phyloP scores from a whole-genome alignment of 345 rosid species.

The Populus ilicifolia region DNA sequence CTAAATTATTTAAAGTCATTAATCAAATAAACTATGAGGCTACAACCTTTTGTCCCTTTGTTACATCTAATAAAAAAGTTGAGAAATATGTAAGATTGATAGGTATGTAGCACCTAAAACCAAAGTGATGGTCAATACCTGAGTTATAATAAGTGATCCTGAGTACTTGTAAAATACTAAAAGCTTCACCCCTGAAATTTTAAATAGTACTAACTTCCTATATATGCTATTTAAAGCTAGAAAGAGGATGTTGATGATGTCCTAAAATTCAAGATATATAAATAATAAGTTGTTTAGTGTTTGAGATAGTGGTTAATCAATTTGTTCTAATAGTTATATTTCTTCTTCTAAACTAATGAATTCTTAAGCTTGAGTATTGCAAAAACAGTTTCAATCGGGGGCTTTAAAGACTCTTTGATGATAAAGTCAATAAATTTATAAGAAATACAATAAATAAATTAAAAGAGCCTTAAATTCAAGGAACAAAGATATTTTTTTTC shows the following conservation, averaged over 20 bases:
- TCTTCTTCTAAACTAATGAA: too few species aligned
- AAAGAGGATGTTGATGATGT: neutral
- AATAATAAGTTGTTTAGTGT: too few species aligned
- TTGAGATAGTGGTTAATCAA: too few species aligned
- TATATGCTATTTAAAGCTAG: conserved; percentile 16
- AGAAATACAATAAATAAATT: too few species aligned
- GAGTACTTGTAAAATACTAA: conserved; percentile 3
- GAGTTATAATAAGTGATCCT: conserved; percentile 10
- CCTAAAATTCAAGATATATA: too few species aligned
- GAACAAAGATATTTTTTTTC: too few species aligned
- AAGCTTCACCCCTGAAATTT: conserved; percentile 14
- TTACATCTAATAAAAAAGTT: conserved; percentile 15
- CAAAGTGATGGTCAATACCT: conserved; percentile 13
- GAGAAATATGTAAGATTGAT: conserved; percentile 6
- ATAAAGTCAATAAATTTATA: too few species aligned
- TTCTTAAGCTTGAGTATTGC: too few species aligned
- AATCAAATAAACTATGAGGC: conserved; percentile 17
- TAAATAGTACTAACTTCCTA: conserved; percentile 4
- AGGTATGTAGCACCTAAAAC: conserved; percentile 10
- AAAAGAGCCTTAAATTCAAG: too few species aligned
- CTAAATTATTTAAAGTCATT: conserved; percentile 5
- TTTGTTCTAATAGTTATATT: too few species aligned
- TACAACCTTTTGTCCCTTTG: conserved; percentile 16
- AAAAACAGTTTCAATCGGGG: too few species aligned
- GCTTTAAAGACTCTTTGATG: too few species aligned